phyloP scores from a whole-genome alignment of 1,139 yeast species.

The Blastobotrys aristatus region DNA sequence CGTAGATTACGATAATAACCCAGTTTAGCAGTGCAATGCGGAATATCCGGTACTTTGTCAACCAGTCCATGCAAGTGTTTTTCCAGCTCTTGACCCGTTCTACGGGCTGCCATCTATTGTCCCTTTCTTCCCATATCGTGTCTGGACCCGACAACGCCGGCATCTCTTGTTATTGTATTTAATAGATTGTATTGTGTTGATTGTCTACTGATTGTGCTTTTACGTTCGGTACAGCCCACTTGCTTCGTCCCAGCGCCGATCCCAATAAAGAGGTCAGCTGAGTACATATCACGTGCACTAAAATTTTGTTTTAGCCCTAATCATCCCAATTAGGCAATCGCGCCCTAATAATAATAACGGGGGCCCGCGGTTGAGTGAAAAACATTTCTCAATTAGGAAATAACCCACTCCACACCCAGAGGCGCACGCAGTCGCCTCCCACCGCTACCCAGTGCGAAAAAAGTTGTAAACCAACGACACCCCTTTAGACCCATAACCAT shows the following conservation, averaged over 20 bases:
- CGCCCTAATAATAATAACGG: no score
- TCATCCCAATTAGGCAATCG: no score
- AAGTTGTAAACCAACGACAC: not conserved
- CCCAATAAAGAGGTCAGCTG: no score
- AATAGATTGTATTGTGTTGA: not conserved
- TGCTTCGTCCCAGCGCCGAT: no score
- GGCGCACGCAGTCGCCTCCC: no score
- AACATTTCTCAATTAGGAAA: no score
- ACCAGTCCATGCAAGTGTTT: conserved; percentile 21
- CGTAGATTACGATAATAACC: conserved; percentile 32
- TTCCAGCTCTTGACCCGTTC: not conserved
- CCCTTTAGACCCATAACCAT: not conserved
- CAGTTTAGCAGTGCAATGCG: conserved; percentile 35
- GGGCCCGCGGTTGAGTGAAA: no score
- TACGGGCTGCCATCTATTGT: not conserved
- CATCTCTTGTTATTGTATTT: not conserved
- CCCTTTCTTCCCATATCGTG: not conserved
- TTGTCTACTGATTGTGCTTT: not conserved
- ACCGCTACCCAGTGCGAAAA: no score
- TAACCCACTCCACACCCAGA: no score
- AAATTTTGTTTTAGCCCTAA: no score
- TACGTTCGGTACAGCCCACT: no score
- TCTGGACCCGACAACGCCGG: conserved; percentile 12
- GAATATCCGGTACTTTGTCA: conserved; percentile 27
- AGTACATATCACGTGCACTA: no score